Evolutionary conservation across 1,139 yeast species (phyloP), one percentile per base, ranked within the genome.

Genomic region (Pichia sp.): DNA sequence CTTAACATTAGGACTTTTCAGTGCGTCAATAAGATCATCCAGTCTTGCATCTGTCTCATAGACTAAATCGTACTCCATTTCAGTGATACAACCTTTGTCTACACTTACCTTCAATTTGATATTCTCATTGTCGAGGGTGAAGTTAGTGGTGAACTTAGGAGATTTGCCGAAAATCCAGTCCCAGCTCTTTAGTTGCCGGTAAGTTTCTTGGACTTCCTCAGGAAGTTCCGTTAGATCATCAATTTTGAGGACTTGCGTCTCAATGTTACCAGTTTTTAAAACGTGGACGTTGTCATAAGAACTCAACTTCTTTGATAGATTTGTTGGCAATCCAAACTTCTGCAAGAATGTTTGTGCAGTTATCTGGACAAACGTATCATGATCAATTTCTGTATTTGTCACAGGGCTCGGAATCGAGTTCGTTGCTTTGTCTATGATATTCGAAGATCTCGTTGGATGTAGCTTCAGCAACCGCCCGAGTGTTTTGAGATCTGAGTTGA

Each of bases 371-470:
- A 85, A 83, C 6, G 62, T 59, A 0, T 69, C 67, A 11, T 52
- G 55, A 3, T 55, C 56, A 26, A 80, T 52, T 1, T 63, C 69
- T 17, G 84, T 56, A 51, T 91, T 91, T 2, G 73, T 60, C 1
- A 91, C 94, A 23, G 77, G 77, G 0, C 95, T 76, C 33, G 77
- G 72, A 3, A 91, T 94, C 22, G 95, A 84, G 22, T 71, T 74
- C 1, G 88, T 85, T 10, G 83, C 76, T 32, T 67, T 67, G 12
- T 88, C 77, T 19, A 65, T 69, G 29, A 76, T 71, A 0, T 52
- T 22, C 1, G 33, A 30, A 21, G 34, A 39, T 28, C 57, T 46
- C 3, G 25, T 24, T 1, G 28, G 24, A 8, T 50, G 33, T 6
- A 57, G 14, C 27, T 70, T 70, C 40, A 91, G 62, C 11, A 86